Conservation (phyloP, 305 asterid genomes). For the Fraxinus dipetala region DNA sequence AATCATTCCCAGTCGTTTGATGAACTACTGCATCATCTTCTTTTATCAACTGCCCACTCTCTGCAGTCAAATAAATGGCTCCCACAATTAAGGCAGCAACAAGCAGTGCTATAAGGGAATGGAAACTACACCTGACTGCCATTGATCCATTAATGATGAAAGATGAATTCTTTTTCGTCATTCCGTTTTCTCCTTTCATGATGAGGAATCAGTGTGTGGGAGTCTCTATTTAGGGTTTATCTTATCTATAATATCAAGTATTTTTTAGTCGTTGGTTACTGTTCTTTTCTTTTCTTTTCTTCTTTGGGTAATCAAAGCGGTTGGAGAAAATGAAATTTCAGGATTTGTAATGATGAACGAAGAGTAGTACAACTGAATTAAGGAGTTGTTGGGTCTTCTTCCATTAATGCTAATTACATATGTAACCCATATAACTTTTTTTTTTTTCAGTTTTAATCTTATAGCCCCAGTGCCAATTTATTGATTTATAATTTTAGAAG, state of each 20-base stretch:
- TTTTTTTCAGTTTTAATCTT: not conserved
- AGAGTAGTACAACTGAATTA: constrained; percentile 26
- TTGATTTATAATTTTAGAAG: not conserved
- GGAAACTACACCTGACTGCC: constrained; percentile 64
- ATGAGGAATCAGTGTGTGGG: not conserved
- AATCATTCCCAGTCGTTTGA: not conserved
- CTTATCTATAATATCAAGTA: constrained; percentile 6
- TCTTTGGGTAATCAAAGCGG: constrained; percentile 4
- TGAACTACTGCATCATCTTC: not conserved
- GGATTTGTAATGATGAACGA: constrained; percentile 38
- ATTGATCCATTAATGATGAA: constrained; percentile 30
- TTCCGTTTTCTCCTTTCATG: not conserved
- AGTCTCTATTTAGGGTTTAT: not conserved
- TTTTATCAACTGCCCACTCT: constrained; percentile 41
- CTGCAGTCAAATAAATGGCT: constrained; percentile 57
- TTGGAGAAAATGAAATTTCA: constrained; percentile 47
- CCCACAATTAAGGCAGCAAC: constrained; percentile 56
- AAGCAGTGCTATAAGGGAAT: constrained; percentile 54
- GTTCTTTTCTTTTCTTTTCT: not conserved
- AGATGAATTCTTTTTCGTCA: constrained; percentile 38
- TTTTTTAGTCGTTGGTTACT: not conserved
- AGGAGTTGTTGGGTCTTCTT: constrained; percentile 12
- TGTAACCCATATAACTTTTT: not conserved
- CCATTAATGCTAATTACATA: constrained; percentile 9
- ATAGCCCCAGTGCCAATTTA: not conserved